Evolutionary conservation across 306 rosid species (phyloP).

Genomic region (Carpinus viminea): DNA sequence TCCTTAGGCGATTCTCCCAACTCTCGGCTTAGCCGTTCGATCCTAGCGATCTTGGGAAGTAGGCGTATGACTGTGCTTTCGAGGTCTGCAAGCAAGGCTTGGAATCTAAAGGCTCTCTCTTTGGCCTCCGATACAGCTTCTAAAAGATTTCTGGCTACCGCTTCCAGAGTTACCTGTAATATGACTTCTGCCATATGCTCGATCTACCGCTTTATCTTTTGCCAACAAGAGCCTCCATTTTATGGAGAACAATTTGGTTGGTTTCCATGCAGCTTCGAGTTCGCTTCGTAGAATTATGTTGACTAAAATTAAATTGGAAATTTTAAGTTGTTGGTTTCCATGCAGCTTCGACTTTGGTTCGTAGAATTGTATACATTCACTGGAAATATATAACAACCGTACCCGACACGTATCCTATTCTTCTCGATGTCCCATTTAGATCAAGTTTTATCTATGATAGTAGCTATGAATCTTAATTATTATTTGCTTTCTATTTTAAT

Average conservation of each 20-base stretch:
- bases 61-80: not conserved
- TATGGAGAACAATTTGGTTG: not conserved
- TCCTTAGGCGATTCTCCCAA: not conserved
- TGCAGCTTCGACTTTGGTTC: too few relatives aligned
- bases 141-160: not conserved
- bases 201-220: too few relatives aligned
- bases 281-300: too few relatives aligned
- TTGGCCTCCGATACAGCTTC: not conserved
- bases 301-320: too few relatives aligned
- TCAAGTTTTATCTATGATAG: too few relatives aligned
- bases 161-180: not conserved
- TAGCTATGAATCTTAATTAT: too few relatives aligned
- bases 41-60: not conserved
- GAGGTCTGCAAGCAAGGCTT: slow-evolving; percentile 10
- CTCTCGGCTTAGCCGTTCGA: not conserved
- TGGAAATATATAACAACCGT: too few relatives aligned
- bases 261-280: not conserved
- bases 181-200: not conserved
- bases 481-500: too few relatives aligned
- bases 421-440: too few relatives aligned
- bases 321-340: too few relatives aligned
- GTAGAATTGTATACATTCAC: too few relatives aligned
- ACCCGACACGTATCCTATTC: too few relatives aligned
- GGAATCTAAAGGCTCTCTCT: not conserved
- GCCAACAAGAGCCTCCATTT: not conserved